These are phyloP conservation scores for Aspergillus ochraceus DNA, from an alignment of 2,329 filamentous ascomycete genomes.

Conservation along the genomic window DNA sequence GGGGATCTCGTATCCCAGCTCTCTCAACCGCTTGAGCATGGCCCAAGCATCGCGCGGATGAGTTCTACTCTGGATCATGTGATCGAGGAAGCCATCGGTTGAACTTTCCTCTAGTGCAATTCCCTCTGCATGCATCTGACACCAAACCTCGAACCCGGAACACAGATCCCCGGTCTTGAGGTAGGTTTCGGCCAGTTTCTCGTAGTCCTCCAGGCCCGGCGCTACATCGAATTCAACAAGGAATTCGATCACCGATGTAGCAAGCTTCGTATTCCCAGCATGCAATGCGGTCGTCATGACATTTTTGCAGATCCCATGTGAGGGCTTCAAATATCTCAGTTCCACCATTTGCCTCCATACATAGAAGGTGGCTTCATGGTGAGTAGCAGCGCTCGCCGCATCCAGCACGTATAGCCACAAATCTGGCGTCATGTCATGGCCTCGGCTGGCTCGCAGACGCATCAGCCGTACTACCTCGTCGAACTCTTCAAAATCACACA, in stretches of 20 bases:
- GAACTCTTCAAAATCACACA: slow-evolving; percentile 70
- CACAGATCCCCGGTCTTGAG: slow-evolving; percentile 59
- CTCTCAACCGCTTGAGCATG: slow-evolving; percentile 57
- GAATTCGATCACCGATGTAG: slow-evolving; percentile 68
- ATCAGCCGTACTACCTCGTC: slow-evolving; percentile 75
- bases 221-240: slow-evolving; percentile 59
- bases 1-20: slow-evolving; percentile 52
- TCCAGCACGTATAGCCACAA: slow-evolving; percentile 76
- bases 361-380: slow-evolving; percentile 65
- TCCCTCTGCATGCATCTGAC: slow-evolving; percentile 69
- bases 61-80: slow-evolving; percentile 51
- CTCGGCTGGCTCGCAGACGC: slow-evolving; percentile 54
- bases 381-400: slow-evolving; percentile 62
- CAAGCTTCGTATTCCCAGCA: slow-evolving; percentile 66
- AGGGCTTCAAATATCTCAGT: slow-evolving; percentile 58
- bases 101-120: slow-evolving; percentile 58
- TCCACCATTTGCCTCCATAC: slow-evolving; percentile 71
- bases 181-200: slow-evolving; percentile 73
- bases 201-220: slow-evolving; percentile 70
- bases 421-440: slow-evolving; percentile 50
- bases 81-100: slow-evolving; percentile 62
- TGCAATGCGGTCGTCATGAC: slow-evolving; percentile 72
- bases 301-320: slow-evolving; percentile 65
- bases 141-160: slow-evolving; percentile 68
- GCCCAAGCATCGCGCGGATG: slow-evolving; percentile 55